phyloP scores from a whole-genome alignment of 2,329 filamentous ascomycete genomes.

The Fusarium virguliforme region DNA sequence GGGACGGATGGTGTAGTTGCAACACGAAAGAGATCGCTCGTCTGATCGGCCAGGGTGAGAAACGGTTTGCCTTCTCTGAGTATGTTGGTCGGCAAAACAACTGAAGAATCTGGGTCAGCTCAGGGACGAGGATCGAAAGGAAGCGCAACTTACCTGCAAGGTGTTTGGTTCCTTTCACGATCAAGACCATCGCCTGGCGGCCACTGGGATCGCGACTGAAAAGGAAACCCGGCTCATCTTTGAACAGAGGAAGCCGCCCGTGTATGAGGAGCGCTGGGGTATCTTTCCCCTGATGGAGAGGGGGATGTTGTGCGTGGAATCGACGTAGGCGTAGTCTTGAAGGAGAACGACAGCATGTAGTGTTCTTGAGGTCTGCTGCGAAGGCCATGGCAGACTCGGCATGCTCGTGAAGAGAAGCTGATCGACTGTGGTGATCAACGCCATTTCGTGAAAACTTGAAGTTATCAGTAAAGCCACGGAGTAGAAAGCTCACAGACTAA shows the following conservation, averaged over 20 bases:
- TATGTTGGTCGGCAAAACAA: not conserved
- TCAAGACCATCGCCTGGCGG: not conserved
- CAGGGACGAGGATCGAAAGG: not conserved
- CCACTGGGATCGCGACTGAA: not conserved
- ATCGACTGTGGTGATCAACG: not conserved
- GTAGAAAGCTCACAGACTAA: too few species aligned
- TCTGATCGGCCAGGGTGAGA: not conserved
- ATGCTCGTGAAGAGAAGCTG: not conserved
- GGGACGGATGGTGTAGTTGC: not conserved
- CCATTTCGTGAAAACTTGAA: too few species aligned
- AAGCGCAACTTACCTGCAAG: not conserved
- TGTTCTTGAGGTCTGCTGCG: not conserved
- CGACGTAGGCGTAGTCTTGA: not conserved
- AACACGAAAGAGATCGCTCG: not conserved
- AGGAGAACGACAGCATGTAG: not conserved
- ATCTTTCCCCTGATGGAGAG: not conserved
- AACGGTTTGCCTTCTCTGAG: not conserved
- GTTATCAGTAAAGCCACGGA: too few species aligned
- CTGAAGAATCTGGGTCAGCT: not conserved
- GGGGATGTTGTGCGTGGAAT: not conserved
- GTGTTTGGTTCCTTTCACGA: not conserved
- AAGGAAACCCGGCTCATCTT: not conserved
- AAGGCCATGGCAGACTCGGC: not conserved
- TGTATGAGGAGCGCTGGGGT: not conserved
- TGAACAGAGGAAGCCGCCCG: not conserved